phyloP scores from a whole-genome alignment of 176 grass and related monocot species.

The Juncus effusus region DNA sequence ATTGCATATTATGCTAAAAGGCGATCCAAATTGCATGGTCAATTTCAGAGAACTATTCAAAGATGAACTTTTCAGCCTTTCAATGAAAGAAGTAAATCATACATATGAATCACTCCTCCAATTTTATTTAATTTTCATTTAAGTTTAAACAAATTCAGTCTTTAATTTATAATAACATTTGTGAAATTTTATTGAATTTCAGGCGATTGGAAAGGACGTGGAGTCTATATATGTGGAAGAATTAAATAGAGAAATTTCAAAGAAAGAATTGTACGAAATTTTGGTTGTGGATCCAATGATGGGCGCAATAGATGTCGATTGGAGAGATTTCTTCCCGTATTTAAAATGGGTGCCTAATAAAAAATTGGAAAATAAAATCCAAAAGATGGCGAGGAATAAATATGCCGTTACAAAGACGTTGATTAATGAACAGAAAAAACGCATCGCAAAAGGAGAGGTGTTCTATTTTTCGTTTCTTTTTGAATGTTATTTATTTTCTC shows the following conservation, averaged over 20 bases:
- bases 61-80: constrained; percentile 52
- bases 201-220: constrained; percentile 63
- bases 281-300: constrained; percentile 69
- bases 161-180: too few relatives aligned
- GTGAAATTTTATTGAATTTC: constrained; percentile 18
- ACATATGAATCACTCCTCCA: too few relatives aligned
- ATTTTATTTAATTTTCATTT: too few relatives aligned
- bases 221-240: constrained; percentile 62
- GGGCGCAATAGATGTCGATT: constrained; percentile 80
- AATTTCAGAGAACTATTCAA: constrained; percentile 71
- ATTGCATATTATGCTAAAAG: constrained; percentile 26
- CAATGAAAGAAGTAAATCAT: constrained; percentile 60
- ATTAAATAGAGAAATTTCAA: constrained; percentile 49
- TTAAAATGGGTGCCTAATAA: constrained; percentile 79
- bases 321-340: constrained; percentile 98
- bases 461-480: not conserved
- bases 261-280: constrained; percentile 48
- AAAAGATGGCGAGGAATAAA: constrained; percentile 34
- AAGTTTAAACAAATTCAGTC: too few relatives aligned
- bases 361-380: constrained; percentile 54
- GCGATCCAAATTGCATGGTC: constrained; percentile 41
- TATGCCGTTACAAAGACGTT: constrained; percentile 48
- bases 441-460: constrained; percentile 61
- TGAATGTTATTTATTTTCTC: not conserved
- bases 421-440: constrained; percentile 53